Evolutionary conservation across 1,139 yeast genomes (phyloP).

Genomic region (Pichia norvegensis): DNA sequence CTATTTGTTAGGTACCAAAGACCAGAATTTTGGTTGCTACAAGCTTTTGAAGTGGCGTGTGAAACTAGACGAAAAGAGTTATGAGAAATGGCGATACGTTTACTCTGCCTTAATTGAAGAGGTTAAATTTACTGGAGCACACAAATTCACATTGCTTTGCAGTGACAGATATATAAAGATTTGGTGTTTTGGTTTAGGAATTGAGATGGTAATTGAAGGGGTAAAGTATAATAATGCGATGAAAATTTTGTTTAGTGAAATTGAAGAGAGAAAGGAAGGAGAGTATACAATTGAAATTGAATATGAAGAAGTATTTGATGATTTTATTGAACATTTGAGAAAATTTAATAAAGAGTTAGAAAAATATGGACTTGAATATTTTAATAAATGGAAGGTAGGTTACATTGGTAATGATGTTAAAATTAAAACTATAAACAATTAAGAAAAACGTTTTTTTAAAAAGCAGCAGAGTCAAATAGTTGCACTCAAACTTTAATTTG

Average conservation of each 20-base stretch:
- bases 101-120: slow-evolving; percentile 22
- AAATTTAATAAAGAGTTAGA: not conserved
- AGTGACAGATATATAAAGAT: slow-evolving; percentile 29
- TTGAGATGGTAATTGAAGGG: slow-evolving; percentile 25
- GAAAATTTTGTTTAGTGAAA: slow-evolving; percentile 32
- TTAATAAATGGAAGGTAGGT: not conserved
- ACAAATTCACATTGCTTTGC: slow-evolving; percentile 20
- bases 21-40: slow-evolving; percentile 23
- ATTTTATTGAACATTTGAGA: slow-evolving; percentile 18
- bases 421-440: not conserved
- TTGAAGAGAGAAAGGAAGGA: slow-evolving; percentile 9
- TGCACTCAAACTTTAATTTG: not conserved
- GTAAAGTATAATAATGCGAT: slow-evolving; percentile 27
- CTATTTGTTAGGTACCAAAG: slow-evolving; percentile 15
- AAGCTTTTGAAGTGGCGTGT: slow-evolving; percentile 60
- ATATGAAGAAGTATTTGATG: slow-evolving; percentile 23
- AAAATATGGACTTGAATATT: not conserved
- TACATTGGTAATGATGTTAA: not conserved
- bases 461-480: not conserved
- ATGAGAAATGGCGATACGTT: slow-evolving; percentile 20
- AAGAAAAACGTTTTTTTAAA: not conserved
- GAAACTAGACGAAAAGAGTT: slow-evolving; percentile 22
- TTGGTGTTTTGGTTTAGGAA: slow-evolving; percentile 56
- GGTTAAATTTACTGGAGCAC: slow-evolving; percentile 24
- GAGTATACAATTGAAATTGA: slow-evolving; percentile 21